Conservation (phyloP, 352 stramenopile genomes). For the Pythium dissimile region DNA sequence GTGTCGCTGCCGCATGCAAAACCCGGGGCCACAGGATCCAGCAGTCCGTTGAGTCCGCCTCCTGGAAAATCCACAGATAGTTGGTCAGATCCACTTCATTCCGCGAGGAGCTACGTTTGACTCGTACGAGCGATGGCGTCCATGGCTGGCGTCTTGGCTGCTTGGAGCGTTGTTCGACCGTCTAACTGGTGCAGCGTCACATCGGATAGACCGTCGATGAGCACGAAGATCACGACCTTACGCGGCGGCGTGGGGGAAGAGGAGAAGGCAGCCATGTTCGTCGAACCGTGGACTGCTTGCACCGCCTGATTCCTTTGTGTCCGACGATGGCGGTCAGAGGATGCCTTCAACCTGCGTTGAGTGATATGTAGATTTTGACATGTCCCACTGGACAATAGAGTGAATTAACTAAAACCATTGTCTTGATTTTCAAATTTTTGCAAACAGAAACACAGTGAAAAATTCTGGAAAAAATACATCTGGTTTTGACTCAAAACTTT, state of each 20-base stretch:
- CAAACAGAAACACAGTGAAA: not conserved
- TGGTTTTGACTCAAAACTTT: no score
- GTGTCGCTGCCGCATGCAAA: constrained; percentile 86
- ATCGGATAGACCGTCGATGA: constrained; percentile 84
- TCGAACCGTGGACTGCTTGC: no score
- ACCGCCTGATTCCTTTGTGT: not conserved
- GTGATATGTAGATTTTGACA: not conserved
- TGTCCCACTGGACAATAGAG: not conserved
- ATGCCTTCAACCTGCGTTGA: not conserved
- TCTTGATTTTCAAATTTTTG: not conserved
- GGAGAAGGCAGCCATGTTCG: not conserved
- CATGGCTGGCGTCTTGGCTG: constrained; percentile 74
- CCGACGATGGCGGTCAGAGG: not conserved
- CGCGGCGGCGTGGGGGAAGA: not conserved
- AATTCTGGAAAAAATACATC: not conserved
- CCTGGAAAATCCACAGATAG: constrained; percentile 24
- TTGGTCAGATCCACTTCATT: not conserved
- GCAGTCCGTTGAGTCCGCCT: constrained; percentile 73
- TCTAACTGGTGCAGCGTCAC: constrained; percentile 58
- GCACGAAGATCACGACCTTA: constrained; percentile 74
- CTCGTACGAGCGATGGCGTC: constrained; percentile 72
- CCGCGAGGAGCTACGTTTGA: not conserved
- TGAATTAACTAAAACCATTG: not conserved
- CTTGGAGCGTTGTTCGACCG: constrained; percentile 60
- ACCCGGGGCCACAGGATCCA: constrained; percentile 82